Evolutionary conservation across 1,284 basidiomycete species (phyloP).

Genomic region (Inonotus hispidus): DNA sequence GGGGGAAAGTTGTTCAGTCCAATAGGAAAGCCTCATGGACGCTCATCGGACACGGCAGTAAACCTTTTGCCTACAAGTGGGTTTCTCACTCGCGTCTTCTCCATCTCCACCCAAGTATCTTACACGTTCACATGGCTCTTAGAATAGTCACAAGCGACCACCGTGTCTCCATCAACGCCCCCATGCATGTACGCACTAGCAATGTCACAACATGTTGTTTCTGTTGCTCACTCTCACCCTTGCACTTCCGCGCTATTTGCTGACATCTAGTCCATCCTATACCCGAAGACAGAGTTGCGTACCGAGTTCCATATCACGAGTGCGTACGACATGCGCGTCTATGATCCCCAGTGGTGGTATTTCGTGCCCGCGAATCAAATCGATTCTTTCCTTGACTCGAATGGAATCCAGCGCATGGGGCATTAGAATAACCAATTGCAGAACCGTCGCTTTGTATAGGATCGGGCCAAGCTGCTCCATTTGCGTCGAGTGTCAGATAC

Average conservation of each 20-base stretch:
- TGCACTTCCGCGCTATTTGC: background rate
- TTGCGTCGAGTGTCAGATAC: too few species aligned
- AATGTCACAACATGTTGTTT: background rate
- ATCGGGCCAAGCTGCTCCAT: too few species aligned
- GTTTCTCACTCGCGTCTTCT: background rate
- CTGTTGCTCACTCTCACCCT: background rate
- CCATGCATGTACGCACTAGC: conserved; percentile 6
- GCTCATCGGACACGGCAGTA: conserved; percentile 6
- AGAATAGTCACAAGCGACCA: conserved; percentile 15
- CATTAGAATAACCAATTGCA: background rate
- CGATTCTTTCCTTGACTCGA: conserved; percentile 7
- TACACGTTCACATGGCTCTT: background rate
- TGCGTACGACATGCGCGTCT: conserved; percentile 14
- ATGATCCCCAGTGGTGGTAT: conserved; percentile 18
- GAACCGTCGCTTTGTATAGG: too few species aligned
- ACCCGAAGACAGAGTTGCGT: conserved; percentile 9
- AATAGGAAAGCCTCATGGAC: conserved; percentile 10
- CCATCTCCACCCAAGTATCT: background rate
- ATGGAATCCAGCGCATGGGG: conserved; percentile 4
- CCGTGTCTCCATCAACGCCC: conserved; percentile 14
- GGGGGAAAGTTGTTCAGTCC: conserved; percentile 11
- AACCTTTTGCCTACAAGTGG: conserved; percentile 15
- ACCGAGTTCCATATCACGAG: conserved; percentile 11
- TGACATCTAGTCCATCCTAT: background rate
- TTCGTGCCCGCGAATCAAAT: conserved; percentile 14